Conservation (phyloP, 192 early-diverging fungal species). For the Mycoemilia scoparia region DNA sequence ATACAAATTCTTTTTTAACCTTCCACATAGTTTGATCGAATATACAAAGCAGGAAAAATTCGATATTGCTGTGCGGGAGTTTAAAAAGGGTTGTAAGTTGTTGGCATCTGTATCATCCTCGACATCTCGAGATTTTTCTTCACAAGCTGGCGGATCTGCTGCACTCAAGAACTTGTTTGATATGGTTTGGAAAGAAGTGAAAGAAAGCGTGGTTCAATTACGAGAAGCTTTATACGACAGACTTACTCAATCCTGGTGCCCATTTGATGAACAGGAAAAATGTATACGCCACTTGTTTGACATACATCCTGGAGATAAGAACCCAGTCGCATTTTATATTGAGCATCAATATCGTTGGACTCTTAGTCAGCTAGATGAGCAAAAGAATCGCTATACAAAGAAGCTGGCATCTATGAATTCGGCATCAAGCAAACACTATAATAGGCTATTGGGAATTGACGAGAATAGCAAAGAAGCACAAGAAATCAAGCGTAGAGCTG, state of each 20-base stretch:
- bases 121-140: conserved; percentile 1
- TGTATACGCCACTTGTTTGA: conserved; percentile 52
- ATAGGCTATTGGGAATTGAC: no score
- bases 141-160: no score
- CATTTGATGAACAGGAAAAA: conserved; percentile 78
- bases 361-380: conserved; percentile 47
- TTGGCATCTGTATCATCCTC: conserved; percentile 32
- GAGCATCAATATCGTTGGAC: conserved; percentile 80
- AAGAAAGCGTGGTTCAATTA: conserved; percentile 55
- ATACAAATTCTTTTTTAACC: conserved; percentile 92
- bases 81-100: conserved; percentile 83
- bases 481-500: conserved; percentile 2
- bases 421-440: no score
- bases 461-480: no score
- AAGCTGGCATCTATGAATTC: no score
- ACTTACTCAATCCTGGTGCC: conserved; percentile 52
- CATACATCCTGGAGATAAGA: conserved; percentile 44
- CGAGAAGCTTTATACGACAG: conserved; percentile 55
- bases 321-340: conserved; percentile 79
- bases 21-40: conserved; percentile 75
- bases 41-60: conserved; percentile 71
- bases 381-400: no score
- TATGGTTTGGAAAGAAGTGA: conserved; percentile 85
- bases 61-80: conserved; percentile 82
- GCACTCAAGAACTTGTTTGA: conserved; percentile 67